These are phyloP conservation scores for Puccinia hordei DNA, from an alignment of 1,284 basidiomycete genomes.

Conservation along the genomic window DNA sequence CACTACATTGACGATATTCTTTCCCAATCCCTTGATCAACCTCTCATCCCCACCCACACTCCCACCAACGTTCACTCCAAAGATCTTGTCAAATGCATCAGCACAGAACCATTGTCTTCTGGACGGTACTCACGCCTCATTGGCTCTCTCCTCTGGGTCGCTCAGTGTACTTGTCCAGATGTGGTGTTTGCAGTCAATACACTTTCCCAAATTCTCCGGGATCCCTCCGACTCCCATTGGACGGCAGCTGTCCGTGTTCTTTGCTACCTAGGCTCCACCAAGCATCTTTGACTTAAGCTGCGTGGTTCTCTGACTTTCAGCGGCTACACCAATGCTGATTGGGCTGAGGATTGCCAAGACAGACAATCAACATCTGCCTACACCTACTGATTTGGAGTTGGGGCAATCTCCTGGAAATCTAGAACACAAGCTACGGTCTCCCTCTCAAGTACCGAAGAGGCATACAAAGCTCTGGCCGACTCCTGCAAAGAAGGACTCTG, in stretches of 20 bases:
- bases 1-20: too few relatives aligned
- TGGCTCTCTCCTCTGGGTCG: too few relatives aligned
- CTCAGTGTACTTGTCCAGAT: too few relatives aligned
- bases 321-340: not conserved
- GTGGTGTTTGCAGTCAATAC: too few relatives aligned
- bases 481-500: not conserved
- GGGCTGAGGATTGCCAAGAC: not conserved
- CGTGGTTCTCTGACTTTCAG: not conserved
- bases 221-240: not conserved
- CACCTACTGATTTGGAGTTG: not conserved
- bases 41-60: too few relatives aligned
- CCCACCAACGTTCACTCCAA: too few relatives aligned
- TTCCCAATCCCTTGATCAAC: too few relatives aligned
- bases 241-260: not conserved
- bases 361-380: not conserved
- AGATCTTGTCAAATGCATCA: too few relatives aligned
- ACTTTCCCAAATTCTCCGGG: not conserved
- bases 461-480: not conserved
- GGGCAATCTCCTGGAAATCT: conserved; percentile 9
- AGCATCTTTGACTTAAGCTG: not conserved
- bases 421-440: not conserved
- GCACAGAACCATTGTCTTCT: too few relatives aligned
- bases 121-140: too few relatives aligned
- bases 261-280: not conserved
- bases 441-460: not conserved